These are phyloP conservation scores for Cylindrotheca closterium DNA, from an alignment of 108 stramenopile species.

Conservation along the genomic window DNA sequence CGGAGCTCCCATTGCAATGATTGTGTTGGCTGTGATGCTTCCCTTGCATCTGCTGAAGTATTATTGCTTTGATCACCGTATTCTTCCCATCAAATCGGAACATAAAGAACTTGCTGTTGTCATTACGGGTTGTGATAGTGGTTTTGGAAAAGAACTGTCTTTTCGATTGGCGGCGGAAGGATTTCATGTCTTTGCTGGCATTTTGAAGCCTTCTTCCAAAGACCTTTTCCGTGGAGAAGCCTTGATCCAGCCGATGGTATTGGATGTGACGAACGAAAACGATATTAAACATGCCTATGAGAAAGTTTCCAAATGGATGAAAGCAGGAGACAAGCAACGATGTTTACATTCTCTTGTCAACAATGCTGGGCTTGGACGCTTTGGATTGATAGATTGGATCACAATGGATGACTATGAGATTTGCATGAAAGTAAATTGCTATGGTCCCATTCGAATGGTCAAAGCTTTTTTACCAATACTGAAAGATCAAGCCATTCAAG, in stretches of 20 bases:
- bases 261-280: constrained; percentile 43
- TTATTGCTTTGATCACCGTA: neutral
- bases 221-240: neutral
- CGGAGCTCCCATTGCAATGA: constrained; percentile 7
- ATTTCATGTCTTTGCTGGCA: constrained; percentile 51
- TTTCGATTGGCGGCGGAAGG: constrained; percentile 29
- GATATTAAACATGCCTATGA: constrained; percentile 13
- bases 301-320: constrained; percentile 29
- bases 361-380: constrained; percentile 52
- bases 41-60: neutral
- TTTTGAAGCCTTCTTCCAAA: constrained; percentile 29
- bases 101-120: constrained; percentile 39
- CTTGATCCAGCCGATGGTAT: constrained; percentile 20
- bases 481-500: constrained; percentile 26
- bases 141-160: constrained; percentile 52
- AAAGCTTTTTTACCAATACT: constrained; percentile 54
- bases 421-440: constrained; percentile 53
- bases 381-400: constrained; percentile 47
- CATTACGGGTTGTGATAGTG: constrained; percentile 70
- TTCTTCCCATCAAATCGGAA: neutral
- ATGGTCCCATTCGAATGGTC: constrained; percentile 37
- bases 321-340: constrained; percentile 10
- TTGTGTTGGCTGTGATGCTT: constrained; percentile 9
- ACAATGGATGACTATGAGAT: constrained; percentile 27
- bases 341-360: constrained; percentile 48